These are phyloP conservation scores for Aspergillus sp. DNA, from an alignment of 2,329 filamentous ascomycete genomes.

Conservation along the genomic window DNA sequence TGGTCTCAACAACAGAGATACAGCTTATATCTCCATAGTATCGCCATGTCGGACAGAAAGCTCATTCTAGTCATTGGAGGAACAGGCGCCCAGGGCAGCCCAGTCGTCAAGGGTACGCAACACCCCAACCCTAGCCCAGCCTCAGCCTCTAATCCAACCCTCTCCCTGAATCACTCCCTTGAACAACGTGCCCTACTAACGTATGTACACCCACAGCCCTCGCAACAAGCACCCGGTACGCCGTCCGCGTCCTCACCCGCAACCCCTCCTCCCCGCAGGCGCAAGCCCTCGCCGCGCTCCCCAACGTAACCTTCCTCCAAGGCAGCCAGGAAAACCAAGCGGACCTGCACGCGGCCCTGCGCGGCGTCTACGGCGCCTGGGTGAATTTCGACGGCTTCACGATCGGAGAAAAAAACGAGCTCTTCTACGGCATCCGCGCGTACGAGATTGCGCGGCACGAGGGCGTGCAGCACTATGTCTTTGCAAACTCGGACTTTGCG, in stretches of 20 bases:
- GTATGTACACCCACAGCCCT: not conserved
- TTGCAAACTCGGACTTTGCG: not conserved
- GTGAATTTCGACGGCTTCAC: conserved; percentile 61
- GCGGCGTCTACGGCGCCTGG: conserved; percentile 53
- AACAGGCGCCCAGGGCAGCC: conserved; percentile 58
- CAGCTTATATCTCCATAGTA: too few species aligned
- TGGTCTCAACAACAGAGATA: too few species aligned
- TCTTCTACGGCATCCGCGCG: conserved; percentile 45
- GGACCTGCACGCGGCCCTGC: conserved; percentile 39
- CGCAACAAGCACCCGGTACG: not conserved
- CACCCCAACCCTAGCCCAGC: conserved; percentile 37
- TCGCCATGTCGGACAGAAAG: not conserved
- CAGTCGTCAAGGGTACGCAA: conserved; percentile 50
- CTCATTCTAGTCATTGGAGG: conserved; percentile 48
- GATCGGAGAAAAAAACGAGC: conserved; percentile 35
- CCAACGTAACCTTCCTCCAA: not conserved
- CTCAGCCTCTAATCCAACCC: not conserved
- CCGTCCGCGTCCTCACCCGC: not conserved
- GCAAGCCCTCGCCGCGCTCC: not conserved
- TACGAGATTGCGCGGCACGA: conserved; percentile 48
- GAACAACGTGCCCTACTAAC: not conserved
- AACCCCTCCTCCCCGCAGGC: not conserved
- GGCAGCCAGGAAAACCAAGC: not conserved
- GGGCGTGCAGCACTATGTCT: conserved; percentile 48
- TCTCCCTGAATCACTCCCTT: too few species aligned